Evolutionary conservation across 2,329 filamentous ascomycete genomes (phyloP).

Genomic region (Nigrospora sphaerica): DNA sequence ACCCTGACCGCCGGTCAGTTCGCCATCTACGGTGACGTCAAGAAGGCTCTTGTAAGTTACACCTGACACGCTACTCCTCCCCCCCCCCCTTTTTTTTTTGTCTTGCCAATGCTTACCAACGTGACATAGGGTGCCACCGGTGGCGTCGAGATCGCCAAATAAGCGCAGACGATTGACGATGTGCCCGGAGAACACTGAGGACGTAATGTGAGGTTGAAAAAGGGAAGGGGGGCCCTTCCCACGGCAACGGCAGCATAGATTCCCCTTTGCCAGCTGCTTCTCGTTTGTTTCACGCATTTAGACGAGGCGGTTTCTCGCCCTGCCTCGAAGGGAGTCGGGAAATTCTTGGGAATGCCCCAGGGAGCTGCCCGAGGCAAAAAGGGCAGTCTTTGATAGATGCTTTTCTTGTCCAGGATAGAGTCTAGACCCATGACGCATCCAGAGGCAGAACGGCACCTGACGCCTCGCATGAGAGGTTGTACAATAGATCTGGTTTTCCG

Average conservation of each 20-base stretch:
- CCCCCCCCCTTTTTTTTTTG: background rate
- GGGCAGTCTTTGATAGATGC: slow-evolving; percentile 11
- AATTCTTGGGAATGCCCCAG: slow-evolving; percentile 9
- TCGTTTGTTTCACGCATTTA: slow-evolving; percentile 17
- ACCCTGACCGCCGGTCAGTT: slow-evolving; percentile 65
- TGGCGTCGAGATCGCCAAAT: slow-evolving; percentile 49
- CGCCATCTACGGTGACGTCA: slow-evolving; percentile 63
- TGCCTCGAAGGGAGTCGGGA: slow-evolving; percentile 4
- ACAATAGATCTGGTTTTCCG: slow-evolving; percentile 21
- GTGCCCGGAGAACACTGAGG: slow-evolving; percentile 2
- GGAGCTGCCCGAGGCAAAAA: slow-evolving; percentile 8
- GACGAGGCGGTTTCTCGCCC: slow-evolving; percentile 16
- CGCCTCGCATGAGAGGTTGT: slow-evolving; percentile 19
- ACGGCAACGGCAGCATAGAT: slow-evolving; percentile 11
- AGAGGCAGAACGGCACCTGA: slow-evolving; percentile 16
- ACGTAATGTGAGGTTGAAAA: slow-evolving; percentile 11
- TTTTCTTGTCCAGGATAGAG: slow-evolving; percentile 10
- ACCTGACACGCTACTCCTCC: background rate
- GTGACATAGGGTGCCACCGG: slow-evolving; percentile 50
- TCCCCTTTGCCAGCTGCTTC: slow-evolving; percentile 13
- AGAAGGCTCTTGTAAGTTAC: slow-evolving; percentile 19
- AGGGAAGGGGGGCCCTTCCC: slow-evolving; percentile 12
- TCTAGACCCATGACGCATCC: slow-evolving; percentile 16
- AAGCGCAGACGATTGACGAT: slow-evolving; percentile 7
- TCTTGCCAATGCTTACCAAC: slow-evolving; percentile 7